Evolutionary conservation across 1,284 basidiomycete genomes (phyloP).

Genomic region (Puccinia novopanici): DNA sequence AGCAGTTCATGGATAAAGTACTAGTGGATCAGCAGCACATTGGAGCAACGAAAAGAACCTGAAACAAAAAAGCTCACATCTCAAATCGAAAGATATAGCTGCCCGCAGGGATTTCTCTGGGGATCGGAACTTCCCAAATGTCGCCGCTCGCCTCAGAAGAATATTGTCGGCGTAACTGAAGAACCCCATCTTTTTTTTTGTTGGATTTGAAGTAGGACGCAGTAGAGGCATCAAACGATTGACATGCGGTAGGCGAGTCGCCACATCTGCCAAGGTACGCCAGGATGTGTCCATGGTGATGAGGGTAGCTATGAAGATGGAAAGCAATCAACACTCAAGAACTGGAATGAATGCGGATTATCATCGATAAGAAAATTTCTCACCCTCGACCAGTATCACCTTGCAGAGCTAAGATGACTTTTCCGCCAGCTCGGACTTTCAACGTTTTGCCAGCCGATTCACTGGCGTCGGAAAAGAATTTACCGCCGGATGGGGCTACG

Average conservation of each 20-base stretch:
- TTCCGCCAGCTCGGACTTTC: conserved; percentile 41
- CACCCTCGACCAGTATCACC: conserved; percentile 43
- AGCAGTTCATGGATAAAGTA: no score
- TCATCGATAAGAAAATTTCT: background rate
- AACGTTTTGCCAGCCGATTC: conserved; percentile 39
- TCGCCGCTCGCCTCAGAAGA: conserved; percentile 16
- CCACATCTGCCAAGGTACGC: conserved; percentile 44
- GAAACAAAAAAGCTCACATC: conserved; percentile 22
- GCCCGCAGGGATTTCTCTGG: conserved; percentile 18
- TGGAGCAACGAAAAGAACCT: background rate
- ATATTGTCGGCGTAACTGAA: conserved; percentile 19
- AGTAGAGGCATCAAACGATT: conserved; percentile 39
- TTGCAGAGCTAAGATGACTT: conserved; percentile 26
- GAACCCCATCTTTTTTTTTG: conserved; percentile 18
- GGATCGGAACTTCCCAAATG: conserved; percentile 43
- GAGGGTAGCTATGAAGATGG: conserved; percentile 30
- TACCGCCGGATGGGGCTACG: conserved; percentile 33
- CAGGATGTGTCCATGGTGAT: conserved; percentile 44
- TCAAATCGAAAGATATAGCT: conserved; percentile 51
- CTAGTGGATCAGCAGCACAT: background rate
- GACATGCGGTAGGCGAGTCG: conserved; percentile 17
- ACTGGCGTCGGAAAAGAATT: conserved; percentile 21
- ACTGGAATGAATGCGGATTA: background rate
- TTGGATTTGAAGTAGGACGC: conserved; percentile 46
- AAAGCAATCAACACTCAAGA: background rate